phyloP scores from a whole-genome alignment of 768 basidiomycete species.

The Exidia glandulosa region DNA sequence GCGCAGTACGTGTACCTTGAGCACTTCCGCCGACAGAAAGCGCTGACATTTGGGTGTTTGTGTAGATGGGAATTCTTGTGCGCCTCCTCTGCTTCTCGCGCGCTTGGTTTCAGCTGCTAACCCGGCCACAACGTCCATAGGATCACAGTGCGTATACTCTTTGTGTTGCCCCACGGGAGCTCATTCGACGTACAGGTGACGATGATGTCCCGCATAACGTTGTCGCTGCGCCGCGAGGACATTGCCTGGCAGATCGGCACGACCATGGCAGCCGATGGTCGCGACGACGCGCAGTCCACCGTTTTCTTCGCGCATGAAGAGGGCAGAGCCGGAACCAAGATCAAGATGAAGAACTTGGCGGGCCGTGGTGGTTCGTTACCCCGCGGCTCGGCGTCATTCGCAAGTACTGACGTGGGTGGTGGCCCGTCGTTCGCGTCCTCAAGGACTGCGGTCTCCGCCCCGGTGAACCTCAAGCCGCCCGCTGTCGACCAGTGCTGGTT shows the following conservation, averaged over 20 bases:
- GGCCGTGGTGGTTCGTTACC: too few species aligned
- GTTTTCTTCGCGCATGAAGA: neutral
- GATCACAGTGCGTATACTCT: neutral
- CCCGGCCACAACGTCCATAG: neutral
- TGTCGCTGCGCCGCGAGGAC: conserved; percentile 12
- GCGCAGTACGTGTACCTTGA: conserved; percentile 20
- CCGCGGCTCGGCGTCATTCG: neutral
- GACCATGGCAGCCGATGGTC: neutral
- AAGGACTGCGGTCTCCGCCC: neutral
- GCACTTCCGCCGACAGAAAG: neutral
- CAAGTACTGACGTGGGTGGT: neutral
- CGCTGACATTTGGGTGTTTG: too few species aligned
- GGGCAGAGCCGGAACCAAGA: neutral
- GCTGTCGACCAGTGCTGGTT: neutral
- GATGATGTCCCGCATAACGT: conserved; percentile 61
- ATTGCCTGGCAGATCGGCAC: neutral
- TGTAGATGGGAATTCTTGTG: conserved; percentile 31
- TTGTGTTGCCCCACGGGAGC: neutral
- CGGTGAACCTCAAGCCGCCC: neutral
- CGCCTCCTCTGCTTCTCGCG: conserved; percentile 4
- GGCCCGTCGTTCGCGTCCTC: neutral
- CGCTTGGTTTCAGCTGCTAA: neutral
- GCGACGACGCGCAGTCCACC: neutral
- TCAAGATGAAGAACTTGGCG: neutral
- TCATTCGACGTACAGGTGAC: conserved; percentile 29